phyloP scores from a whole-genome alignment of 2,329 filamentous ascomycete species.

The Peltaster fructicola region DNA sequence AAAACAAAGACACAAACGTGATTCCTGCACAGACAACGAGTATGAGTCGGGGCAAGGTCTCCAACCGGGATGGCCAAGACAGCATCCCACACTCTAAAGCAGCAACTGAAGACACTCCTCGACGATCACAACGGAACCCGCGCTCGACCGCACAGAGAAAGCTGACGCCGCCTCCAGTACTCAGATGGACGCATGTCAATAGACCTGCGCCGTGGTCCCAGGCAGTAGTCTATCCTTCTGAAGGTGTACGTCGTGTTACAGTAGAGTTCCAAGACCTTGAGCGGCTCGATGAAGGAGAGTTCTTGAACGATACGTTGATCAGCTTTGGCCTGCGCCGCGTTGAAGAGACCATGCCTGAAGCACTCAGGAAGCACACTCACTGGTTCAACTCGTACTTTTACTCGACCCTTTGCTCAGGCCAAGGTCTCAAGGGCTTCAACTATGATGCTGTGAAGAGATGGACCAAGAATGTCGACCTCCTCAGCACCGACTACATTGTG shows the following conservation, averaged over 20 bases:
- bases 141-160: slow-evolving; percentile 1
- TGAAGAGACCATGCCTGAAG: slow-evolving; percentile 14
- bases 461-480: slow-evolving; percentile 73
- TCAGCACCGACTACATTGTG: slow-evolving; percentile 73
- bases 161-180: slow-evolving; percentile 4
- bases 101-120: too few species aligned
- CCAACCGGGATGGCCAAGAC: too few species aligned
- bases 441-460: slow-evolving; percentile 74
- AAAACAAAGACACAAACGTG: too few species aligned
- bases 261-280: slow-evolving; percentile 57
- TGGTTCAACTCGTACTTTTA: slow-evolving; percentile 94
- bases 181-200: slow-evolving; percentile 12
- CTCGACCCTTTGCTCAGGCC: slow-evolving; percentile 45
- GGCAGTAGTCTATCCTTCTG: slow-evolving; percentile 43
- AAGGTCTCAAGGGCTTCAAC: slow-evolving; percentile 45
- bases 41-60: too few species aligned
- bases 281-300: slow-evolving; percentile 67
- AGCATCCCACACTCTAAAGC: too few species aligned
- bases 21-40: too few species aligned
- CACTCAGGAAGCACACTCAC: slow-evolving; percentile 44
- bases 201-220: slow-evolving; percentile 12
- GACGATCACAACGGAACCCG: background rate
- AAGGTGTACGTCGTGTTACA: slow-evolving; percentile 42
- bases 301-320: slow-evolving; percentile 83
- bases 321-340: slow-evolving; percentile 57